Evolutionary conservation across 345 rosid genomes (phyloP).

Genomic region (Capsella bursapastoris): DNA sequence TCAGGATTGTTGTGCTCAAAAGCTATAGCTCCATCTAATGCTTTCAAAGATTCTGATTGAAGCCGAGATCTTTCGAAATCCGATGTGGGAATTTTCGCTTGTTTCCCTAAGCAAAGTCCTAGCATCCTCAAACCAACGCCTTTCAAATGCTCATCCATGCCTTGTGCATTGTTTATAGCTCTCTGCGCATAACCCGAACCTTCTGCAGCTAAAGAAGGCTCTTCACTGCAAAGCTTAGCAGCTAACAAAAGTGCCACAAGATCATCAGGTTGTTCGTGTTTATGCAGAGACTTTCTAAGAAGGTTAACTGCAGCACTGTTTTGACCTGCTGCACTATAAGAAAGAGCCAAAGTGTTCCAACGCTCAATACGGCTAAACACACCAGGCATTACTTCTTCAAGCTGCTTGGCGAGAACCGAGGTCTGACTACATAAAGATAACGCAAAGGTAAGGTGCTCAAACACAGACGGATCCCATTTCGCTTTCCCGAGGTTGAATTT

Average conservation of each 20-base stretch:
- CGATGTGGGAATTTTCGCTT: slow-evolving; percentile 72
- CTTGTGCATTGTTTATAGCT: slow-evolving; percentile 63
- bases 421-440: slow-evolving; percentile 79
- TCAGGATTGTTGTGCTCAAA: slow-evolving; percentile 76
- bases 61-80: slow-evolving; percentile 84
- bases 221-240: slow-evolving; percentile 83
- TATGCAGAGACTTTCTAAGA: slow-evolving; percentile 80
- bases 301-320: slow-evolving; percentile 66
- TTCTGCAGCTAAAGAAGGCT: slow-evolving; percentile 76
- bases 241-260: slow-evolving; percentile 75
- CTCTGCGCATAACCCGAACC: slow-evolving; percentile 77
- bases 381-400: slow-evolving; percentile 87
- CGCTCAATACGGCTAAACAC: slow-evolving; percentile 75
- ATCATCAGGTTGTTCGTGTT: slow-evolving; percentile 74
- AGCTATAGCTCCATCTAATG: slow-evolving; percentile 67
- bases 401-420: slow-evolving; percentile 70
- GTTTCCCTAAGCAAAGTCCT: slow-evolving; percentile 89
- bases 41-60: slow-evolving; percentile 81
- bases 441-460: slow-evolving; percentile 86
- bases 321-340: slow-evolving; percentile 69
- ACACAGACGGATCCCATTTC: slow-evolving; percentile 80
- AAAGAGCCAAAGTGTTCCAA: slow-evolving; percentile 88
- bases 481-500: slow-evolving; percentile 66
- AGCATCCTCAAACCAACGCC: slow-evolving; percentile 73
- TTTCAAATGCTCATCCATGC: slow-evolving; percentile 69